Evolutionary conservation across 768 basidiomycete genomes (phyloP), one percentile per base, ranked within the genome.

Genomic region (Fistulinella prunicolor): DNA sequence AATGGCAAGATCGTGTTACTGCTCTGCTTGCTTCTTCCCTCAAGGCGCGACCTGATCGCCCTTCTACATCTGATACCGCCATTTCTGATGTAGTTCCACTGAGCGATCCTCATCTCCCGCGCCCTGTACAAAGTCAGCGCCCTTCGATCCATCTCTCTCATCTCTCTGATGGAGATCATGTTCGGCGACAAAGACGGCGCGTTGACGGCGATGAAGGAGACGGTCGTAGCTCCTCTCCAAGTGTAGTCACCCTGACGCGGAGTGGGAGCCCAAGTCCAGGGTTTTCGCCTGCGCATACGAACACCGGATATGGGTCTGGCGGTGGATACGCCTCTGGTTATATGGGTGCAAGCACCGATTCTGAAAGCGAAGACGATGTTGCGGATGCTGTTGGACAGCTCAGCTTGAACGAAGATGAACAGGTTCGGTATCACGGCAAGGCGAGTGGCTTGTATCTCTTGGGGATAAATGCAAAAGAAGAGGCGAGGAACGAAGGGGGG

Each of bases 381-480:
- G 74, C 78, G 26, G 82, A 83, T 48, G 90, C 89, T 23, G 78
- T 93, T 5, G 92, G 92, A 3, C 90, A 94, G 67, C 72, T 94
- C 49, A 89, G 86, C 53, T 59, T 94, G 56, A 92, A 94, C 58
- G 92, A 94, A 70, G 87, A 93, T 45, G 78, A 82, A 47, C 83
- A 94, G 63, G 82, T 94, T 12, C 73, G 92, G 30, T 94, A 85
- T 65, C 92, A 94, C 59, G 90, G 91, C 23, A 89, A 89, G 65
- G 85, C 80, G 4, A 89, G 86, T 49, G 89, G 90, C 2, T 66
- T 93, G 53, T 82, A 93, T 64, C 72, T 93, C 47, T 67, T 92
- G 39, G 81, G 81, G 14, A 70, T 70, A 55, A 78, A 79, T 50
- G 80, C 81, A 42, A 74, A 82, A 37, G 64, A 74, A 44, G 86